Percentiles rank a stretch among this genome's conserved stretches.
Conservation (phyloP, 768 basidiomycete species). For the Termitomyces sp. region DNA sequence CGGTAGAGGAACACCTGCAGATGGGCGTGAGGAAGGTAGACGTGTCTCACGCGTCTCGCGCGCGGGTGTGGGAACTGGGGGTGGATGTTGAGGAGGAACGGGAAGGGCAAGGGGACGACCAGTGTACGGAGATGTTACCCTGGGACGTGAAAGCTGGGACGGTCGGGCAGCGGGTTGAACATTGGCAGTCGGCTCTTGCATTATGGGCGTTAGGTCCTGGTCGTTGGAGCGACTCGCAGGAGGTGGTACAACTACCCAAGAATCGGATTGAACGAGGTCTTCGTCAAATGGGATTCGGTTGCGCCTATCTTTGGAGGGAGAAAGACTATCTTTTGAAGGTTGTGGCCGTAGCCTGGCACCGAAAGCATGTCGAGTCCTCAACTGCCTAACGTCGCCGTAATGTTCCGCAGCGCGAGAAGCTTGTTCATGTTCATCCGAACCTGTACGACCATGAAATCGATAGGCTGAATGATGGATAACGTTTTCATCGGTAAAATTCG, state of each 20-base stretch:
- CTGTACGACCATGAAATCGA: constrained; percentile 35
- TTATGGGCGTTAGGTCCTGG: constrained; percentile 21
- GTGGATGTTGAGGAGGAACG: constrained; percentile 31
- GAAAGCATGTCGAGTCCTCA: constrained; percentile 21
- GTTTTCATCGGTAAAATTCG: constrained; percentile 36
- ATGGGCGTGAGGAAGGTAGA: constrained; percentile 22
- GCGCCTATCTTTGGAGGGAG: constrained; percentile 17
- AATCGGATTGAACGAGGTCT: constrained; percentile 17
- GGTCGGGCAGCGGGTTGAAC: constrained; percentile 21
- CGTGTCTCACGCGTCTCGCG: constrained; percentile 31
- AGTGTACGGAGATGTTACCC: constrained; percentile 26
- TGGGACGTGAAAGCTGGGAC: constrained; percentile 23
- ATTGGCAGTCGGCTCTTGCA: constrained; percentile 18
- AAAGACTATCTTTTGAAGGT: constrained; percentile 26
- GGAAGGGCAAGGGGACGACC: constrained; percentile 27
- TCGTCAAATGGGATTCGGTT: constrained; percentile 21
- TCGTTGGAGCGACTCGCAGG: constrained; percentile 22
- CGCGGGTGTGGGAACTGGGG: constrained; percentile 27
- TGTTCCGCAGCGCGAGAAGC: constrained; percentile 33
- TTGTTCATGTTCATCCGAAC: constrained; percentile 50
- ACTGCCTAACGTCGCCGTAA: constrained; percentile 25
- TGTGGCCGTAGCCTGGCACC: constrained; percentile 23
- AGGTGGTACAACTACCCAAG: constrained; percentile 24
- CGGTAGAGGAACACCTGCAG: constrained; percentile 40
- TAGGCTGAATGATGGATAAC: constrained; percentile 25